Base-by-base conservation (phyloP, 2,329 filamentous ascomycete species). In the Pseudogymnoascus sp. region DNA sequence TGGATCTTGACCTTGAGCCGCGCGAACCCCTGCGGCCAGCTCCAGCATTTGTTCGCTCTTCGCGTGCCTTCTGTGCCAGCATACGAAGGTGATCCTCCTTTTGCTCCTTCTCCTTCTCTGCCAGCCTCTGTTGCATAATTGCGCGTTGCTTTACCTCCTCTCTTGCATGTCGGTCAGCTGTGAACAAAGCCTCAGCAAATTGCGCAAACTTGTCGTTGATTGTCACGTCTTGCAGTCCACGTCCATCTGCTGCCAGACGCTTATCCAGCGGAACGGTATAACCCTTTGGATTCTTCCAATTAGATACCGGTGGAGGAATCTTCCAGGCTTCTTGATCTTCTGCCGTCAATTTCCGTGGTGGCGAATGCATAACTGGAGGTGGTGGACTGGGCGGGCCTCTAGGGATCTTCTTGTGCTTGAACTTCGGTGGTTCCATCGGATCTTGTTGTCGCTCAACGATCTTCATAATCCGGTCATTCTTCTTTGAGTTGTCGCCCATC, bases 211-310 rank as follows among this genome's bases (percentile, higher is more conserved):
- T 97, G 79, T 99, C 94, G 76, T 96, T 97, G 76, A 99, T 97
- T 5, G 91, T 88, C 41, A 96, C 86, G 72, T 99, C 94, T 74
- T 97, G 92, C 65, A 99, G 73, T 0, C 91, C 91, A 69, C 94
- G 84, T 10, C 94, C 94, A 73, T 97, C 93, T 7, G 94, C 93
- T 15, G 94, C 94, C 68, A 99, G 77, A 71, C 94, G 87, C 79
- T 99, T 99, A 74, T 99, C 94, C 59, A 99, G 75, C 0, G 94
- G 91, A 0, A 99, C 90, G 0, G 94, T 99, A 72, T 96, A 99
- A 69, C 94, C 94, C 78, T 97, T 97, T 0, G 93, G 90, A 74
- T 99, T 99, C 83, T 99, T 99, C 94, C 94, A 99, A 74, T 97
- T 97, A 17, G 90, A 96, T 1, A 99, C 87, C 0, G 93, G 90